Conservation (phyloP, 1,284 basidiomycete species). For the Exsudoporus floridanus region DNA sequence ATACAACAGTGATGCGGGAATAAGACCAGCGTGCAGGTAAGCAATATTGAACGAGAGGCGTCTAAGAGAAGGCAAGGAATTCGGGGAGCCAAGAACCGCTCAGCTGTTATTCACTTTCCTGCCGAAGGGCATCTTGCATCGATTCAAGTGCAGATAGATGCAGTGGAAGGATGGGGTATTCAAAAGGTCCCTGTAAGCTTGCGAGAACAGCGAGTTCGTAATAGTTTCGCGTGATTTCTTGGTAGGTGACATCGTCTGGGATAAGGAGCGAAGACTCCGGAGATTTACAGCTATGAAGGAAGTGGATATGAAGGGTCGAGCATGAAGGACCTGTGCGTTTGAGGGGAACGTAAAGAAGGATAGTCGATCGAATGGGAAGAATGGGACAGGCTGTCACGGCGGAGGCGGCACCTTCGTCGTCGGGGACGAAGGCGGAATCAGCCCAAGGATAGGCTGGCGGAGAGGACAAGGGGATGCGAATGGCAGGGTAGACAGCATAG, state of each 20-base stretch:
- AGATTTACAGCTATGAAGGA: constrained; percentile 50
- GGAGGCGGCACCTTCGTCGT: constrained; percentile 30
- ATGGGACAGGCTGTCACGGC: constrained; percentile 40
- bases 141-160: constrained; percentile 67
- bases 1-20: constrained; percentile 30
- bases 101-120: constrained; percentile 25
- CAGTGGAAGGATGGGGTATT: constrained; percentile 55
- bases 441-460: constrained; percentile 29
- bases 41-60: constrained; percentile 5
- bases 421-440: constrained; percentile 28
- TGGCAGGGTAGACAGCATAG: constrained; percentile 48
- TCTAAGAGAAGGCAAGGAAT: constrained; percentile 15
- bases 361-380: constrained; percentile 53
- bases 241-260: constrained; percentile 43
- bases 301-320: constrained; percentile 58
- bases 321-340: constrained; percentile 22
- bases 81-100: background rate
- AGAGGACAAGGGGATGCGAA: constrained; percentile 39
- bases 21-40: constrained; percentile 13
- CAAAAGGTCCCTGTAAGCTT: constrained; percentile 47
- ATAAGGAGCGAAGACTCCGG: constrained; percentile 39
- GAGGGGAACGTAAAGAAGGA: constrained; percentile 53
- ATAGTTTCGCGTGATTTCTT: constrained; percentile 65
- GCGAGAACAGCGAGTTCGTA: constrained; percentile 65
- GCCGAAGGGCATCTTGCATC: constrained; percentile 46